Evolutionary conservation across 2,329 filamentous ascomycete genomes (phyloP).

Genomic region (Diatrype stigma): DNA sequence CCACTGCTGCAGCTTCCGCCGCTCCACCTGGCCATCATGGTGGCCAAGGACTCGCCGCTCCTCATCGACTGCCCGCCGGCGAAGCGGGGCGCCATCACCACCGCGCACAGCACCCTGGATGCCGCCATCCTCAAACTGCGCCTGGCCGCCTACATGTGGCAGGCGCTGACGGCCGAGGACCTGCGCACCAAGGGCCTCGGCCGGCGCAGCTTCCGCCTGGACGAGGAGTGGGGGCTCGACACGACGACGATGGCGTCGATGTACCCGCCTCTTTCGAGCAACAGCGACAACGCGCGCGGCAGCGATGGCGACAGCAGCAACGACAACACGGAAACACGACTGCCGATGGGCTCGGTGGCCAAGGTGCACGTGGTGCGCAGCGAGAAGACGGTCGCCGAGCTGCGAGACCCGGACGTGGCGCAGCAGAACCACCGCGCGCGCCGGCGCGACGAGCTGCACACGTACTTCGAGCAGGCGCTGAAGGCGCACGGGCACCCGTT

Average conservation of each 20-base stretch:
- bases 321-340: no score
- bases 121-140: conserved; percentile 66
- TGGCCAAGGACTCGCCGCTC: conserved; percentile 65
- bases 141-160: conserved; percentile 73
- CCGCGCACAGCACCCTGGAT: conserved; percentile 45
- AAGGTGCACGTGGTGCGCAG: conserved; percentile 66
- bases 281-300: no score
- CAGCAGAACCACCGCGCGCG: conserved; percentile 57
- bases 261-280: conserved; percentile 18
- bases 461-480: conserved; percentile 37
- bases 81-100: conserved; percentile 55
- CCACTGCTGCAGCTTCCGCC: conserved; percentile 54
- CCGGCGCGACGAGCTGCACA: conserved; percentile 51
- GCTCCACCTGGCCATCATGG: conserved; percentile 66
- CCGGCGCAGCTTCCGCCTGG: conserved; percentile 66
- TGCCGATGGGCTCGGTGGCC: conserved; percentile 57
- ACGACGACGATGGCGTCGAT: conserved; percentile 30
- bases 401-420: conserved; percentile 59
- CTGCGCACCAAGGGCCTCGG: conserved; percentile 67
- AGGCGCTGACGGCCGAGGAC: conserved; percentile 71
- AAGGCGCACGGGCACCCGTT: conserved; percentile 37
- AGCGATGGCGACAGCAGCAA: no score
- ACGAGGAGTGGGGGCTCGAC: conserved; percentile 69
- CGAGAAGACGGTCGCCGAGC: conserved; percentile 61
- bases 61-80: conserved; percentile 63